Evolutionary conservation across 192 early-diverging fungal species (phyloP), one percentile per base, ranked within the genome.

Genomic region (Allomyces javanicus): DNA sequence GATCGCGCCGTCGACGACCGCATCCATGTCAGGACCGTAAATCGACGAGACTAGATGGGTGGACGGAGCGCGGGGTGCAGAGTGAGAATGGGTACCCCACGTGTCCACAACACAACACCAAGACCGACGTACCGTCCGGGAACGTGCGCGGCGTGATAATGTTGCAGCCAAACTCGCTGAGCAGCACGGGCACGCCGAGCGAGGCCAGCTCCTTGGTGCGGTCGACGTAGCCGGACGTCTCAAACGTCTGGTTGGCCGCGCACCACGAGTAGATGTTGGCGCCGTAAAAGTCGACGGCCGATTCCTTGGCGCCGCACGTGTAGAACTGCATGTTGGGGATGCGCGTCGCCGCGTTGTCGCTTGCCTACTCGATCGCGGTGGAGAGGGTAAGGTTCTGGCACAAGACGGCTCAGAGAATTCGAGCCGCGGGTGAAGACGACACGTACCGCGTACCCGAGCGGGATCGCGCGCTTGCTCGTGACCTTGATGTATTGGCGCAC

Each of bases 101-200:
- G 33, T 7, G 7, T 9, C 33, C 0, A 40, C 7, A 7, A 26
- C 2, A 1, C 33, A 65, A 25, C 24, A 58, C 26, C 26, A 27
- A 27, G 4, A 3, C 3, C 7, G 7, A 40, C 24, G 19, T 66
- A 27, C 24, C 65, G 14, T 90, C 88, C 11, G 78, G 70, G 73
- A 90, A 90, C 0, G 74, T 74, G 43, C 88, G 83, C 9, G 87
- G 86, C 9, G 74, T 66, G 65, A 87, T 74, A 17, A 69, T 66
- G 65, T 88, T 90, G 72, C 88, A 90, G 3, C 88, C 88, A 74
- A 86, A 90, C 76, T 90, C 88, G 66, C 82, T 83, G 50, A 90
- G 72, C 62, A 88, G 70, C 14, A 84, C 82, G 9, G 86, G 88
- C 45, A 87, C 79, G 25, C 76, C 76, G 66, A 82, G 87, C 64